Evolutionary conservation across 352 stramenopile genomes (phyloP).

Genomic region (Pythium scleroteichum): DNA sequence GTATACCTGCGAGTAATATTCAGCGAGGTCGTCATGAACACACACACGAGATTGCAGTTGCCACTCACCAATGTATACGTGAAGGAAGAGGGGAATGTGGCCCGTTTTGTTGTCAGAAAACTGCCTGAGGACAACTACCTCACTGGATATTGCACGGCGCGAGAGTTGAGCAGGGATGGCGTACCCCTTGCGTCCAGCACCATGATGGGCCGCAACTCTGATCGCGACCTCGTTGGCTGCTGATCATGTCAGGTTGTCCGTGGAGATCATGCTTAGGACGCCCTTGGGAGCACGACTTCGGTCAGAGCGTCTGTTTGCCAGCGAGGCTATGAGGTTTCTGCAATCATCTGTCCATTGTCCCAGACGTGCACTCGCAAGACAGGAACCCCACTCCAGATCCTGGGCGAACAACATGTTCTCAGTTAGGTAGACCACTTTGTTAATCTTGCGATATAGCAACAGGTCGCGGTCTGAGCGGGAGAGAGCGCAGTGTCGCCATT

Average conservation of each 20-base stretch:
- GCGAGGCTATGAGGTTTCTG: background rate
- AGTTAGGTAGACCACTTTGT: conserved; percentile 5
- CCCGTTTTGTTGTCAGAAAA: conserved; percentile 20
- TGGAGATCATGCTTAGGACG: background rate
- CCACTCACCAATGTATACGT: conserved; percentile 15
- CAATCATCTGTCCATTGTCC: background rate
- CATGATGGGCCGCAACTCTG: background rate
- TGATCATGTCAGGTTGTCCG: background rate
- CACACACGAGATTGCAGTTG: background rate
- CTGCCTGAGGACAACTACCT: background rate
- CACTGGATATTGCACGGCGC: background rate
- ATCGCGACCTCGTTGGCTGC: background rate
- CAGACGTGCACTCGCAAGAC: background rate
- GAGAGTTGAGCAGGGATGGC: background rate
- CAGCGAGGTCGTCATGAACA: no score
- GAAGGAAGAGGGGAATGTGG: conserved; percentile 13
- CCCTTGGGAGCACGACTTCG: background rate
- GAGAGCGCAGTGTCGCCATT: background rate
- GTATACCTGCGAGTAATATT: no score
- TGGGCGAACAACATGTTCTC: conserved; percentile 1
- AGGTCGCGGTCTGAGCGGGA: background rate
- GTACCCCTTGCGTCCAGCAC: background rate
- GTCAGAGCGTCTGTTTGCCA: background rate
- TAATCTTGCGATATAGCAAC: background rate
- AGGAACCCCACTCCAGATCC: background rate